Evolutionary conservation across 2,329 filamentous ascomycete species (phyloP), one percentile per base, ranked within the genome.

Genomic region (Stagonosporopsis vannaccii): DNA sequence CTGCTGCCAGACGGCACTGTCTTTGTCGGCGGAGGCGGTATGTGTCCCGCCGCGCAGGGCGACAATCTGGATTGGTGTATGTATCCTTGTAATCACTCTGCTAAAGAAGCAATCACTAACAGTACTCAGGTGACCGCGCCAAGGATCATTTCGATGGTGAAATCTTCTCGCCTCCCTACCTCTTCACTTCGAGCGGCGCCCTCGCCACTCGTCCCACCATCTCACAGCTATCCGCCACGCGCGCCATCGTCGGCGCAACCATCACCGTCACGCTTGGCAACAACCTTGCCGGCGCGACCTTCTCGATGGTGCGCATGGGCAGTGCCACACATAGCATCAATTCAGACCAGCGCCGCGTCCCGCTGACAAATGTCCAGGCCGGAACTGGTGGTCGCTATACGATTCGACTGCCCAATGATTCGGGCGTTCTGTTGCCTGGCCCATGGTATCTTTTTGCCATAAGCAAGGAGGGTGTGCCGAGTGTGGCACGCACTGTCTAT

Each of bases 151-250:
- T 60, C 17, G 81, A 86, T 58, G 81, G 68, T 11, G 78, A 86
- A 67, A 79, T 86, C 53, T 86, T 80, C 66, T 79, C 75, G 6
- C 84, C 84, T 1, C 78, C 80, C 0, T 86, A 86, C 53, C 80
- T 86, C 0, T 81, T 81, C 56, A 79, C 60, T 13, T 8, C 41
- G 9, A 22, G n/a, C 17, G 41, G 41, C 11, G n/a, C 41, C 9
- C 56, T 54, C 4, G 56, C 53, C 13, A 26, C 52, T 3, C 49
- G 62, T 15, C 65, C 63, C 9, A 40, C 62, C 22, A 67, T 67
- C 32, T 46, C 53, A 15, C 7, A n/a, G 3, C 15, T 44, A 2
- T 44, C 41, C 3, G 41, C 41, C 9, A 32, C 28, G 13, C 17
- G 19, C 3, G 26, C 19, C 26, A 44, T 32, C 12, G 41, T 44